Evolutionary conservation across 2,329 filamentous ascomycete species (phyloP).

Genomic region (Pleurostoma richardsiae): DNA sequence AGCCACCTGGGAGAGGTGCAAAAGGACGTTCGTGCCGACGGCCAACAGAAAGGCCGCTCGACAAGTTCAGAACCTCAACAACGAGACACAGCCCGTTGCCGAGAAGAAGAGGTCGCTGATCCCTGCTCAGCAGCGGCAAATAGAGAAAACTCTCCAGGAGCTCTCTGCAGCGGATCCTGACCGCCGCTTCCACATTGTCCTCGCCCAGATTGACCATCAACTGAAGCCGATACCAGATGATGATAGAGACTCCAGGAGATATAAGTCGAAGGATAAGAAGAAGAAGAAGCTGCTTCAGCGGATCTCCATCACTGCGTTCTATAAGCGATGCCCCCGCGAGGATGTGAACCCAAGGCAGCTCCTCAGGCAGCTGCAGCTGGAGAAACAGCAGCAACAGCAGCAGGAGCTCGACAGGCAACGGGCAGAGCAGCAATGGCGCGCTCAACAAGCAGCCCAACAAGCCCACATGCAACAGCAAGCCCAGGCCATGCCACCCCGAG

Average conservation of each 20-base stretch:
- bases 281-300: constrained; percentile 29
- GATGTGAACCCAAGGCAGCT: constrained; percentile 9
- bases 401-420: background rate
- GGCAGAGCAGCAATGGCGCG: background rate
- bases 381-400: constrained; percentile 1
- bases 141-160: constrained; percentile 30
- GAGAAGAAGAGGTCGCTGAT: constrained; percentile 38
- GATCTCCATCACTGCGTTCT: constrained; percentile 39
- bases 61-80: constrained; percentile 31
- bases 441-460: background rate
- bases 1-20: constrained; percentile 35
- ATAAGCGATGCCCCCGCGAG: constrained; percentile 30
- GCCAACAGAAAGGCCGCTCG: constrained; percentile 31
- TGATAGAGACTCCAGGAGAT: constrained; percentile 4
- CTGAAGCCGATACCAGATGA: constrained; percentile 12
- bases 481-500: too few species aligned
- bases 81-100: constrained; percentile 18
- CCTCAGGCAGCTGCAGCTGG: constrained; percentile 2
- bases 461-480: background rate
- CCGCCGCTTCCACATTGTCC: constrained; percentile 28
- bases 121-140: constrained; percentile 30
- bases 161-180: constrained; percentile 29
- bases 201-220: constrained; percentile 39
- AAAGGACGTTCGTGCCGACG: constrained; percentile 23
- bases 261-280: constrained; percentile 16